Conservation (phyloP, 768 basidiomycete species). For the Podaxis rugospora region DNA sequence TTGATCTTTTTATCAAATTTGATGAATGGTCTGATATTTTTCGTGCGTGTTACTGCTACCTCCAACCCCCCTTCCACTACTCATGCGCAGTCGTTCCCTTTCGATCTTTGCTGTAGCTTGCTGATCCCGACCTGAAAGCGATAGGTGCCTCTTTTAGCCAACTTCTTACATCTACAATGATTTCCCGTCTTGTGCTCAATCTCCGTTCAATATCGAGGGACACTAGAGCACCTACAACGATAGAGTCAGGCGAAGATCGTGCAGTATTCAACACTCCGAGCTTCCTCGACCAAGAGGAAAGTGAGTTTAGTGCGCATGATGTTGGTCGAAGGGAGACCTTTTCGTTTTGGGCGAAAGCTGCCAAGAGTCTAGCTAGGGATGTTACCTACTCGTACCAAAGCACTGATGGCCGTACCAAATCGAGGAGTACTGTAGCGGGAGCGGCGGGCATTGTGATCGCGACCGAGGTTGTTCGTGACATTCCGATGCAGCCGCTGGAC, state of each 20-base stretch:
- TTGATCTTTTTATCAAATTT: conserved; percentile 23
- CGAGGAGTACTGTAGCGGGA: neutral
- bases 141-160: conserved; percentile 28
- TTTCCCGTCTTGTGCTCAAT: conserved; percentile 27
- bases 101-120: conserved; percentile 13
- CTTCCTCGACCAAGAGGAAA: neutral
- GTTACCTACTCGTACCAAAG: neutral
- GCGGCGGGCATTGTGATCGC: neutral
- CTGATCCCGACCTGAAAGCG: conserved; percentile 21
- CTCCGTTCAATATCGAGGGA: conserved; percentile 18
- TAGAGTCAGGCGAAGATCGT: neutral
- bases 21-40: conserved; percentile 22
- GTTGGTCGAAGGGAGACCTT: neutral
- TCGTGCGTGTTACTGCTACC: conserved; percentile 15
- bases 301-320: neutral
- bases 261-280: neutral
- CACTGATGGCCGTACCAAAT: neutral
- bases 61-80: neutral
- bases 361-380: neutral
- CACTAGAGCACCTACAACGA: neutral
- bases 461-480: neutral
- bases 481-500: neutral
- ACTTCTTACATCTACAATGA: conserved; percentile 23
- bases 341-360: neutral
- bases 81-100: too few species aligned